Evolutionary conservation across 257 asterid species (phyloP).

Genomic region (Primulina eburnea): DNA sequence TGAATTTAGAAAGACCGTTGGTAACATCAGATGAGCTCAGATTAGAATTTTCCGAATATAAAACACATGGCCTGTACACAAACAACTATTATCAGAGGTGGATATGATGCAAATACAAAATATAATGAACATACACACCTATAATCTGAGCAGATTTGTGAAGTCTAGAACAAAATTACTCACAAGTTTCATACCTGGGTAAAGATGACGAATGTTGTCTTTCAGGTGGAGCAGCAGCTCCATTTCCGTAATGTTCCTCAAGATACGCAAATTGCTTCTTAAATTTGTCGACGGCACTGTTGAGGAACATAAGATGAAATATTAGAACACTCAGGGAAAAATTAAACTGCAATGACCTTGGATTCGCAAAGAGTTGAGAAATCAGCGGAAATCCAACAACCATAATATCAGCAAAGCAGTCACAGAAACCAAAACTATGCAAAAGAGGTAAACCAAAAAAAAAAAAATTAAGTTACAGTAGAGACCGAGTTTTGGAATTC

Average conservation of each 20-base stretch:
- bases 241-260: slow-evolving; percentile 85
- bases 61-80: slow-evolving; percentile 63
- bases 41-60: slow-evolving; percentile 61
- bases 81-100: slow-evolving; percentile 20
- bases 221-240: slow-evolving; percentile 79
- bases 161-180: neutral
- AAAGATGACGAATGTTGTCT: slow-evolving; percentile 95
- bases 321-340: neutral
- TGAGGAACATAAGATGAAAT: slow-evolving; percentile 2
- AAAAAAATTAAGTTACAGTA: neutral
- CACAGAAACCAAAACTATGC: neutral
- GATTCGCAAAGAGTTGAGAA: neutral
- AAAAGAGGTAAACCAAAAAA: neutral
- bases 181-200: slow-evolving; percentile 55
- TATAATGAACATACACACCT: neutral
- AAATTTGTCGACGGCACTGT: slow-evolving; percentile 95
- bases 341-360: neutral
- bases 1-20: slow-evolving; percentile 68
- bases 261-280: slow-evolving; percentile 94
- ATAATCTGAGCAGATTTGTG: neutral
- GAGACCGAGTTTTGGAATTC: neutral
- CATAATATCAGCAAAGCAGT: neutral
- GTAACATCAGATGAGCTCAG: slow-evolving; percentile 49
- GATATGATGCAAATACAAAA: neutral
- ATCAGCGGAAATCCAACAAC: neutral